Evolutionary conservation across 768 basidiomycete genomes (phyloP).

Genomic region (Kwoniella newhampshirensis): DNA sequence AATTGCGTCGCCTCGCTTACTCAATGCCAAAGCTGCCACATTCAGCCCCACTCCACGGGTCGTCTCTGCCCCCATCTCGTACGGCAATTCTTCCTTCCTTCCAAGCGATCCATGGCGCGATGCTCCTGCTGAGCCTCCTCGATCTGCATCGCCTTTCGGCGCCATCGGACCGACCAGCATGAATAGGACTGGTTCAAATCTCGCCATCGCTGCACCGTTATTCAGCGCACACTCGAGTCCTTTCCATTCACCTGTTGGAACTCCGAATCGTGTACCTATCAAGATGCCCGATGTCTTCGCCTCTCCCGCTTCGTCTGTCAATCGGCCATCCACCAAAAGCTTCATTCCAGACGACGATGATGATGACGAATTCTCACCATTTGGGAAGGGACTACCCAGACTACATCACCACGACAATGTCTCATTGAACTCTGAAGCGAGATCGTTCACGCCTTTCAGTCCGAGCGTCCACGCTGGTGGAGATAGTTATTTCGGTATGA

Average conservation of each 20-base stretch:
- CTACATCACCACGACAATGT: slow-evolving; percentile 66
- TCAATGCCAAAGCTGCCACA: slow-evolving; percentile 86
- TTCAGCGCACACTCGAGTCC: slow-evolving; percentile 62
- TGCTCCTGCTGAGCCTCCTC: slow-evolving; percentile 55
- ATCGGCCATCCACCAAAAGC: slow-evolving; percentile 52
- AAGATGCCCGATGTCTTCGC: slow-evolving; percentile 56
- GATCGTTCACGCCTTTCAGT: slow-evolving; percentile 58
- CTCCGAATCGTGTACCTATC: slow-evolving; percentile 32
- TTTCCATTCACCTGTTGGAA: slow-evolving; percentile 47
- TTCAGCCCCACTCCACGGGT: slow-evolving; percentile 70
- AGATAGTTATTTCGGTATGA: slow-evolving; percentile 27
- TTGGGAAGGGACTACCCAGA: slow-evolving; percentile 57
- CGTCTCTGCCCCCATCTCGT: slow-evolving; percentile 66
- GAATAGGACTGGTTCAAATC: slow-evolving; percentile 57
- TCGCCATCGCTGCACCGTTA: slow-evolving; percentile 87
- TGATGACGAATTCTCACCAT: slow-evolving; percentile 55
- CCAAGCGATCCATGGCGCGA: slow-evolving; percentile 89
- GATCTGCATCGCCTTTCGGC: slow-evolving; percentile 47
- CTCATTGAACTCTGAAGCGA: slow-evolving; percentile 59
- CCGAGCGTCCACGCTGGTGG: slow-evolving; percentile 3
- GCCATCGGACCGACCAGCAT: slow-evolving; percentile 32
- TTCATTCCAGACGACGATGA: slow-evolving; percentile 59
- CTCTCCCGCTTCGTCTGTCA: slow-evolving; percentile 57
- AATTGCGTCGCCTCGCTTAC: slow-evolving; percentile 74
- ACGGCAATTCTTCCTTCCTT: slow-evolving; percentile 63